Base-by-base conservation (phyloP, 2,329 filamentous ascomycete species). In the Alternaria sp. region DNA sequence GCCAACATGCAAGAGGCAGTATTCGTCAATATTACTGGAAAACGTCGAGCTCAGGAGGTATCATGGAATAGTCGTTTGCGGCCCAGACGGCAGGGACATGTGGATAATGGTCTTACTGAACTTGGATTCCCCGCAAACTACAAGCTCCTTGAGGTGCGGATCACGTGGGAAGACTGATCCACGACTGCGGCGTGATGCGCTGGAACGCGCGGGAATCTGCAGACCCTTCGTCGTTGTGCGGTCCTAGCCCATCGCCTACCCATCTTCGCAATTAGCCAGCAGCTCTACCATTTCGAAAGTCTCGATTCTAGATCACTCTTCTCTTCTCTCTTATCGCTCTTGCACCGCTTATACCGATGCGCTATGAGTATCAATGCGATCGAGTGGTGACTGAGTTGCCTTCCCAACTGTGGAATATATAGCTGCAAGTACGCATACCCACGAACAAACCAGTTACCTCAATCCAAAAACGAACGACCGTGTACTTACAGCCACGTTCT, bases 391-490 rank as follows among this genome's bases (percentile, higher is more conserved):
- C 36, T 4, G n/a, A 40, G 15, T 1, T 40, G n/a, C 9, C 17
- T 40, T 17, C n/a, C n/a, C 9, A 40, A 17, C 3, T 10, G 8
- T 6, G 36, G 1, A 17, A 40, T 11, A 10, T 0, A 40, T 11
- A 11, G 36, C 15, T 6, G 36, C 36, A 17, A 40, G 8, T 3
- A 40, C 36, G 36, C 32, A 17, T n/a, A 10, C 9, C 36, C 36
- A 11, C 17, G 15, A 40, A 11, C 36, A 17, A 10, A 1, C 17
- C 7, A 6, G 1, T 0, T 8, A 8, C 0, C 8, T 2, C 4
- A 12, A 4, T 12, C 2, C 8, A 7, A 36, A 23, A 17, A 2
- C 1, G 1, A 23, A 12, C 28, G 5, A 8, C 6, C 8, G 2
- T 36, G 30, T 21, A 36, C 13, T 36, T 0, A n/a, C 30, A 40